phyloP scores from a whole-genome alignment of 208 protist genomes.

The Chromosphaera perkinsii region DNA sequence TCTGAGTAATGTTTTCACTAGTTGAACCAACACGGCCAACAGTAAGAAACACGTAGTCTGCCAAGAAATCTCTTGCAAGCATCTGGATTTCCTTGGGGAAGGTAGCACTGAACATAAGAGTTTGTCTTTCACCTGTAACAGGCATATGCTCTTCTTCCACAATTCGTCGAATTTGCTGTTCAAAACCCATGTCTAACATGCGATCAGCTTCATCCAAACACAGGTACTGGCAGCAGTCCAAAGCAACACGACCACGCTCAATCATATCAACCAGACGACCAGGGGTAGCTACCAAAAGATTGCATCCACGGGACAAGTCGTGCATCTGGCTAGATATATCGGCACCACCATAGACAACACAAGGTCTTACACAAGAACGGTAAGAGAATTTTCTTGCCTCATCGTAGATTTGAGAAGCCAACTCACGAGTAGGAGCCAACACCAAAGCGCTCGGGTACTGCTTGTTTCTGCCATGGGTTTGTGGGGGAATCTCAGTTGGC shows the following conservation, averaged over 20 bases:
- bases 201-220: constrained; percentile 97
- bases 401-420: constrained; percentile 89
- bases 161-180: constrained; percentile 89
- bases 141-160: constrained; percentile 82
- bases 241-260: constrained; percentile 74
- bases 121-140: constrained; percentile 74
- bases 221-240: constrained; percentile 81
- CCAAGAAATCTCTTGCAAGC: constrained; percentile 92
- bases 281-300: constrained; percentile 78
- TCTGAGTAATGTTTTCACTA: constrained; percentile 46
- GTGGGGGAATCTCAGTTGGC: constrained; percentile 2
- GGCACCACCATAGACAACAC: constrained; percentile 95
- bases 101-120: constrained; percentile 98
- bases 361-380: constrained; percentile 76
- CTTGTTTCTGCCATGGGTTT: constrained; percentile 42
- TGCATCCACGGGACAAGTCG: constrained; percentile 86
- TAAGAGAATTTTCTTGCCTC: constrained; percentile 89
- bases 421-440: constrained; percentile 88
- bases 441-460: constrained; percentile 79
- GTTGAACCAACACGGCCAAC: constrained; percentile 94
- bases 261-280: constrained; percentile 75
- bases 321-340: constrained; percentile 85
- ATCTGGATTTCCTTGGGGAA: constrained; percentile 95
- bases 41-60: constrained; percentile 90
- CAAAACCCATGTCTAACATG: constrained; percentile 98